Conservation (phyloP, 345 rosid genomes). For the Capsella bursapastoris region DNA sequence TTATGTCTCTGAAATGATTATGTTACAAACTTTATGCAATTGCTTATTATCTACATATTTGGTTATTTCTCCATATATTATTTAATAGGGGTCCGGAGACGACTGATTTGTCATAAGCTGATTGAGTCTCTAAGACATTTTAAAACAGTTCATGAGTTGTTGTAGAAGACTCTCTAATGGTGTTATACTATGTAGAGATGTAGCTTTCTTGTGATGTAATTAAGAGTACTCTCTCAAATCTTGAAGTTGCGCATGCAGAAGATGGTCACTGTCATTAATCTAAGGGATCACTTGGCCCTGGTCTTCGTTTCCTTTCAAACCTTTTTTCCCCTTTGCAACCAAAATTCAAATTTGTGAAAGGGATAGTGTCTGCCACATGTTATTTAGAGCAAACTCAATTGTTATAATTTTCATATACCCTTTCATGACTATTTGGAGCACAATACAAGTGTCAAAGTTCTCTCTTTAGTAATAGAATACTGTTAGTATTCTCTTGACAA, state of each 20-base stretch:
- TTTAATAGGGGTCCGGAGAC: conserved; percentile 17
- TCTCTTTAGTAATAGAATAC: not conserved
- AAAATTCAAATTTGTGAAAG: conserved; percentile 39
- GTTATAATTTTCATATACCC: conserved; percentile 23
- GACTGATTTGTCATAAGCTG: conserved; percentile 39
- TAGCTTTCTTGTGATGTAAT: conserved; percentile 36
- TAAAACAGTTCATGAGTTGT: conserved; percentile 29
- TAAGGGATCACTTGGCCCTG: conserved; percentile 30
- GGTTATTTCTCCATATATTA: conserved; percentile 16
- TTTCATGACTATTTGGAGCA: conserved; percentile 16
- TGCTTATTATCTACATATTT: conserved; percentile 30
- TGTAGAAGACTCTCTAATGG: conserved; percentile 39
- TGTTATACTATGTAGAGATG: conserved; percentile 20
- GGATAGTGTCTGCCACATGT: conserved; percentile 46
- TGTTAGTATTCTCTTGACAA: not conserved
- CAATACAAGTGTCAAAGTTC: not conserved
- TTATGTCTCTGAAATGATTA: conserved; percentile 42
- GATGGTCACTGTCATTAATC: conserved; percentile 37
- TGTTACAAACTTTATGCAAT: conserved; percentile 40
- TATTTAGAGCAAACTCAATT: not conserved
- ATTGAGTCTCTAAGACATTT: conserved; percentile 22
- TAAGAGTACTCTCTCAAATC: conserved; percentile 30
- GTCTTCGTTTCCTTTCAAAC: conserved; percentile 13
- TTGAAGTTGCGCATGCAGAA: conserved; percentile 38
- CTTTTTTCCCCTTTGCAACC: conserved; percentile 14